Base-by-base conservation (phyloP, 352 stramenopile genomes). In the Thalassiosira pacifica region DNA sequence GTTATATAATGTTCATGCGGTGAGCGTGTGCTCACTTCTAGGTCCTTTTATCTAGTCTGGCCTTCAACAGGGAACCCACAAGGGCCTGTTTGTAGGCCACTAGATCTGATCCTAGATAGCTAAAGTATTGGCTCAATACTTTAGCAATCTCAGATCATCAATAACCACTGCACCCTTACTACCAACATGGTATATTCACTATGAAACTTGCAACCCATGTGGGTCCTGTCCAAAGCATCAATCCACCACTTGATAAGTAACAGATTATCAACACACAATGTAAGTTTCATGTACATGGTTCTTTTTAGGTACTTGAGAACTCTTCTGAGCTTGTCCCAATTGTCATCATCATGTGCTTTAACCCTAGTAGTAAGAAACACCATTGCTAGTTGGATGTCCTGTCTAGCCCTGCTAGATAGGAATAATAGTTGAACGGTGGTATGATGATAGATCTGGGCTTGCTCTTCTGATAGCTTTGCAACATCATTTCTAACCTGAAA, bases 311-410 rank as follows among this genome's bases (percentile, higher is more conserved):
- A 93, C 69, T 66, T 22, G 1, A 93, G 63, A 1, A 88, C 26
- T 19, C 80, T 40, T 29, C 31, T 71, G 2, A 93, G 69, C 73
- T 94, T 94, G 19, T 79, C 83, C 37, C 72, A 92, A 59, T 93
- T 80, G 61, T 94, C 82, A 27, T 79, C 27, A 60, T 89, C 81
- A 57, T 60, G 61, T 22, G 18, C 19, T 29, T 81, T 84, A 0
- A 90, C 73, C 13, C 81, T 24, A 0, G 85, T 91, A 10, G 68
- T 88, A 0, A 93, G 77, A 72, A 93, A 93, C 10, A 82, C 59
- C 0, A 92, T 53, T 29, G 87, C 60, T 0, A 75, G 80, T 73
- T 88, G 76, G 19, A 91, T 84, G 60, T 94, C 90, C 0, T 73
- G 76, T 42, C 90, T 27, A 19, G 26, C 74, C 0, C 77, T 59